Evolutionary conservation across 768 basidiomycete species (phyloP).

Genomic region (Macrolepiota dolichaula): DNA sequence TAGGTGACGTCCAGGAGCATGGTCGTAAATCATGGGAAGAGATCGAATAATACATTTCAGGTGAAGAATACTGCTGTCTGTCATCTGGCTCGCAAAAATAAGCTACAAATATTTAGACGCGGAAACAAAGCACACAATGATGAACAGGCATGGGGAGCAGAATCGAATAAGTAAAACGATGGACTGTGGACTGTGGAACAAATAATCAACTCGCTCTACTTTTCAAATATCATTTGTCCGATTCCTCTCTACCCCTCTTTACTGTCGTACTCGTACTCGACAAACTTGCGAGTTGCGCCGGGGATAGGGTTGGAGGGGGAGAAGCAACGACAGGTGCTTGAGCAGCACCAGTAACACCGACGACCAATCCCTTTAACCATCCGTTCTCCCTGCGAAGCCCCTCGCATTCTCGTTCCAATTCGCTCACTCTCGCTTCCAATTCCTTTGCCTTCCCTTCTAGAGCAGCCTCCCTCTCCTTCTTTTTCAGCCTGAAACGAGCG

Average conservation of each 20-base stretch:
- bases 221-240: slow-evolving; percentile 1
- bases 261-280: slow-evolving; percentile 16
- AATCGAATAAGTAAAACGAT: background rate
- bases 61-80: background rate
- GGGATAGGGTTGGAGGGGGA: slow-evolving; percentile 18
- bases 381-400: slow-evolving; percentile 84
- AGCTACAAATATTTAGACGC: background rate
- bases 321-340: slow-evolving; percentile 31
- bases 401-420: slow-evolving; percentile 91
- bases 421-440: slow-evolving; percentile 71
- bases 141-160: background rate
- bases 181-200: background rate
- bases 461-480: slow-evolving; percentile 92
- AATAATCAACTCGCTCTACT: background rate
- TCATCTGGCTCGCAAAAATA: background rate
- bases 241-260: slow-evolving; percentile 34
- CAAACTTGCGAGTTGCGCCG: slow-evolving; percentile 12
- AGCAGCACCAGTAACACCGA: slow-evolving; percentile 78
- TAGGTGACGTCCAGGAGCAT: background rate
- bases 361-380: slow-evolving; percentile 88
- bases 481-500: slow-evolving; percentile 91
- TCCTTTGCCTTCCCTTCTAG: slow-evolving; percentile 85
- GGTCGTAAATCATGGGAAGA: background rate
- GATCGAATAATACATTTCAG: slow-evolving; percentile 4
- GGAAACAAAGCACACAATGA: background rate